Evolutionary conservation across 1,284 basidiomycete species (phyloP).

Genomic region (Polyporus tsugae): DNA sequence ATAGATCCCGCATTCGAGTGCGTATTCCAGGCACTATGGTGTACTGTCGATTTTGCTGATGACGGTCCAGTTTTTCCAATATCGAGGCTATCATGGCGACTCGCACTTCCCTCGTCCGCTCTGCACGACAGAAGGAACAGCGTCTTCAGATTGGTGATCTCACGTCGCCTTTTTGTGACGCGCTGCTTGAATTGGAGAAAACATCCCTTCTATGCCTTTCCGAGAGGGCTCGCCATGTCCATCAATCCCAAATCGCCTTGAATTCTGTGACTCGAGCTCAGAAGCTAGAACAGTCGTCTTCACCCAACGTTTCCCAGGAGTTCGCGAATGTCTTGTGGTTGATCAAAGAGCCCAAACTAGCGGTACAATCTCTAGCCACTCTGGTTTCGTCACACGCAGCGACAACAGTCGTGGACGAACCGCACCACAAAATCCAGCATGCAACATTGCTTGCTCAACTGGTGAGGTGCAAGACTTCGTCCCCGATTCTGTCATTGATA

Average conservation of each 20-base stretch:
- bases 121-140: slow-evolving; percentile 69
- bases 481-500: not conserved
- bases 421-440: slow-evolving; percentile 37
- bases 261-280: slow-evolving; percentile 87
- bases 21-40: slow-evolving; percentile 40
- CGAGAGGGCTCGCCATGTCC: slow-evolving; percentile 73
- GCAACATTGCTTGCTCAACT: slow-evolving; percentile 67
- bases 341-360: slow-evolving; percentile 85
- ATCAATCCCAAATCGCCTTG: slow-evolving; percentile 83
- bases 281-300: slow-evolving; percentile 57
- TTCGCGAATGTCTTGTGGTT: slow-evolving; percentile 92
- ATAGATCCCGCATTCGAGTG: slow-evolving; percentile 73
- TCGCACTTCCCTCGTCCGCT: slow-evolving; percentile 83
- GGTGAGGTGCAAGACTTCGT: slow-evolving; percentile 49
- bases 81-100: slow-evolving; percentile 86
- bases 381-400: slow-evolving; percentile 44
- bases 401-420: slow-evolving; percentile 19
- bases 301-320: slow-evolving; percentile 75
- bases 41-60: slow-evolving; percentile 5
- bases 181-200: slow-evolving; percentile 72
- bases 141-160: slow-evolving; percentile 78
- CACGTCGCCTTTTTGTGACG: slow-evolving; percentile 59
- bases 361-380: slow-evolving; percentile 78
- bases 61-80: slow-evolving; percentile 69
- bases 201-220: slow-evolving; percentile 79